Conservation (phyloP, 129 eudicot species). For the carrot (Daucus carota) region DNA sequence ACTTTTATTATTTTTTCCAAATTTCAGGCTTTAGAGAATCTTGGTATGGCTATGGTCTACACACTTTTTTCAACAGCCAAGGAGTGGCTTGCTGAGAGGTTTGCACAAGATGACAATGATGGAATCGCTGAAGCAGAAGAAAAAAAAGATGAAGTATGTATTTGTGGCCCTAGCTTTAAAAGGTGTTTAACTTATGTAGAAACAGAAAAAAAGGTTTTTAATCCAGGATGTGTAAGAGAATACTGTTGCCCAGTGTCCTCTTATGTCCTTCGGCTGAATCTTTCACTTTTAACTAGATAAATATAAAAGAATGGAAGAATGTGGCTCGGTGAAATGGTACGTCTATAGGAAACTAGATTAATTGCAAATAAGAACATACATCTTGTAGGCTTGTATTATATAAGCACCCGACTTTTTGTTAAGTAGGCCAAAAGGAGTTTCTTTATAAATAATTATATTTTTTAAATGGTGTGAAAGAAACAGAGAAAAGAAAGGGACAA, state of each 20-base stretch:
- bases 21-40: constrained; percentile 45
- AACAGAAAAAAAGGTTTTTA: background rate
- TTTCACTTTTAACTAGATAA: background rate
- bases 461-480: too few relatives aligned
- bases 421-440: background rate
- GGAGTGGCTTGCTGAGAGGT: constrained; percentile 87
- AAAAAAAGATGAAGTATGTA: constrained; percentile 67
- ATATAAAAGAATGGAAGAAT: too few relatives aligned
- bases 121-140: constrained; percentile 41
- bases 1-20: background rate
- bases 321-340: background rate
- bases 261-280: background rate
- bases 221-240: background rate
- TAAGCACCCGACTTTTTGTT: background rate
- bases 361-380: background rate
- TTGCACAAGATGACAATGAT: constrained; percentile 55
- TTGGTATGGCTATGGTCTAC: constrained; percentile 97
- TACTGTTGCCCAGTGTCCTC: background rate
- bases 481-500: too few relatives aligned
- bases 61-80: constrained; percentile 76
- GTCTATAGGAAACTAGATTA: background rate
- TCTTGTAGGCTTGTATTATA: background rate
- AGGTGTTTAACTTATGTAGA: background rate
- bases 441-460: too few relatives aligned
- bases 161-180: background rate